Conservation (phyloP, 805 yeast genomes). For the Zygotorulaspora danielsina region DNA sequence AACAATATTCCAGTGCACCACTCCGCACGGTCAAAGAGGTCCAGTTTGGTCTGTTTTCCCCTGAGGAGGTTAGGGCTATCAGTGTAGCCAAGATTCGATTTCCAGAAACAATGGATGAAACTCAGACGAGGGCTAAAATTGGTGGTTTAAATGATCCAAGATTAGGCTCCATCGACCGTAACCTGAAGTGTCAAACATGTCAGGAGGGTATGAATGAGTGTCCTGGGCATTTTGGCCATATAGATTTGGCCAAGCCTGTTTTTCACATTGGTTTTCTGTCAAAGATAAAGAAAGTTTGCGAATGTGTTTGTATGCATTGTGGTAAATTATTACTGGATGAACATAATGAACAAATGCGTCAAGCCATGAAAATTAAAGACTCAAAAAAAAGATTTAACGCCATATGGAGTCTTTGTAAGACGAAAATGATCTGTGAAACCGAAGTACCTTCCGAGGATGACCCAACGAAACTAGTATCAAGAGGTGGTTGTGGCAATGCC, state of each 20-base stretch:
- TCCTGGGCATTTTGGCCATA: conserved; percentile 99
- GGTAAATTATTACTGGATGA: conserved; percentile 91
- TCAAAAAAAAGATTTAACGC: conserved; percentile 96
- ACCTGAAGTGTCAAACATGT: conserved; percentile 97
- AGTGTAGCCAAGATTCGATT: conserved; percentile 97
- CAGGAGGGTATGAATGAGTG: conserved; percentile 99
- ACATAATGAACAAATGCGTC: conserved; percentile 62
- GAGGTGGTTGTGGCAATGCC: conserved; percentile 98
- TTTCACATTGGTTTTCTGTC: conserved; percentile 95
- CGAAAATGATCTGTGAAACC: conserved; percentile 94
- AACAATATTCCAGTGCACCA: conserved; percentile 98
- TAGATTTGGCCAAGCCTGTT: conserved; percentile 96
- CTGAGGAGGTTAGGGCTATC: conserved; percentile 95
- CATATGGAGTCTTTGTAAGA: conserved; percentile 88
- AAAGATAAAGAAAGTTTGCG: conserved; percentile 91
- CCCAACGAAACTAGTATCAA: conserved; percentile 47
- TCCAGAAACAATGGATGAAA: conserved; percentile 99
- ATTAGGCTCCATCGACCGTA: conserved; percentile 94
- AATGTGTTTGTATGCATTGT: conserved; percentile 97
- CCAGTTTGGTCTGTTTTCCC: conserved; percentile 96
- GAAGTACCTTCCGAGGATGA: conserved; percentile 67
- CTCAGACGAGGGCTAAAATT: conserved; percentile 89
- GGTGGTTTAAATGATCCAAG: conserved; percentile 98
- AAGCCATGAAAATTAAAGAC: conserved; percentile 82
- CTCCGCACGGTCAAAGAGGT: conserved; percentile 96